Percentiles rank a stretch among this genome's conserved stretches.
Conservation (phyloP, 2,329 filamentous ascomycete species). For the Nigrograna mackinnonii region DNA sequence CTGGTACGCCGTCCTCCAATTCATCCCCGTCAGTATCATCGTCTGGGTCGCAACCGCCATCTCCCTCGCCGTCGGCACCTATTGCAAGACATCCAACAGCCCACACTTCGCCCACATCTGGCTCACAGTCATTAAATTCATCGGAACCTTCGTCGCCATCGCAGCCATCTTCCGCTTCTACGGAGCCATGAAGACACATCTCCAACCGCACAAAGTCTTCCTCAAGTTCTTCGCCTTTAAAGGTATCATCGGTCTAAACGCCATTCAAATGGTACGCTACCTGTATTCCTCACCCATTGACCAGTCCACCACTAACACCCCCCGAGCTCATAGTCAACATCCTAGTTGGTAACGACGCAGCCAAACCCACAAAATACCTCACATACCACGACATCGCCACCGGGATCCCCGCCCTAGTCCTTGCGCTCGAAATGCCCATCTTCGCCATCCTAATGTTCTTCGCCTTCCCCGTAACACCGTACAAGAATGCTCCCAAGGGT, state of each 20-base stretch:
- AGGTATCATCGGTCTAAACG: slow-evolving; percentile 32
- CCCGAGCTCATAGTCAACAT: slow-evolving; percentile 34
- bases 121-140: slow-evolving; percentile 24
- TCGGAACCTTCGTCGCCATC: slow-evolving; percentile 23
- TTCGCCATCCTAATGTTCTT: slow-evolving; percentile 30
- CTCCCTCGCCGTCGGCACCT: slow-evolving; percentile 25
- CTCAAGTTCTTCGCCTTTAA: slow-evolving; percentile 36
- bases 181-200: slow-evolving; percentile 18
- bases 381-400: slow-evolving; percentile 31
- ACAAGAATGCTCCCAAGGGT: slow-evolving; percentile 11
- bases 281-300: not conserved
- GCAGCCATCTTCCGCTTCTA: slow-evolving; percentile 27
- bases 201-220: slow-evolving; percentile 26
- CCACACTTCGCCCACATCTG: slow-evolving; percentile 34
- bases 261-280: slow-evolving; percentile 27
- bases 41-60: slow-evolving; percentile 30
- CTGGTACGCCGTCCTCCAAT: slow-evolving; percentile 37
- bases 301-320: not conserved
- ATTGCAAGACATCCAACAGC: slow-evolving; percentile 32
- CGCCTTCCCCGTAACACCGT: slow-evolving; percentile 22
- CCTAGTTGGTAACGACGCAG: slow-evolving; percentile 22
- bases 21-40: slow-evolving; percentile 29
- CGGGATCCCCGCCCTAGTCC: slow-evolving; percentile 28
- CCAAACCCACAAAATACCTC: slow-evolving; percentile 28
- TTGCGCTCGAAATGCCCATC: slow-evolving; percentile 36